Base-by-base conservation (phyloP, 1,139 yeast species). In the Ogataea hybrid region DNA sequence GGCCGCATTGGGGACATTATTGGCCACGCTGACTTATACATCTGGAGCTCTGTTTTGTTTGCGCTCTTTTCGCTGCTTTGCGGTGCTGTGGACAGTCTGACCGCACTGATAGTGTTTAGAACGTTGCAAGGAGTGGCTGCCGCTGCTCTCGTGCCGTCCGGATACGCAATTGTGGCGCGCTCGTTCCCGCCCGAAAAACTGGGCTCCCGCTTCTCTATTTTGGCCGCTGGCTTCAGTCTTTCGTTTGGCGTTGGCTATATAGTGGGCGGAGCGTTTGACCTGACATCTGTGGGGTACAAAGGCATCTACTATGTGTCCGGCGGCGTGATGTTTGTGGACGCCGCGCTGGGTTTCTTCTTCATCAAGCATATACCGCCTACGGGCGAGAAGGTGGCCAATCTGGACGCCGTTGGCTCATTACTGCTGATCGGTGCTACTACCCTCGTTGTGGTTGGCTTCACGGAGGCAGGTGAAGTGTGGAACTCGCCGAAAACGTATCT, bases 41-140 rank as follows among this genome's bases (percentile, higher is more conserved):
- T 50, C 1, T 14, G 38, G 8, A 56, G 61, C n/a, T 14, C 48
- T 28, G 37, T 47, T 6, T 18, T 49, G 2, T 42, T 62, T 30
- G 47, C 59, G 9, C 29, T 64, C 0, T 59, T 61, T 32, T 50
- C 63, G 6, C 46, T 67, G n/a, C 50, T 68, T 10, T 48, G 54
- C 47, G 71, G 68, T 1, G 47, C 51, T 2, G 56, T 60, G 14
- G 54, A 61, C 17, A 53, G 59, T 5, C 48, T 66, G 22, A 51
- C 57, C 28, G 64, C 51, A 0, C 49, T 66, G 39, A 61, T 65
- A 30, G 61, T 64, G 0, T 58, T 67, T 28, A 54, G 70, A 45
- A 67, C 70, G 2, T 41, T 67, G 2, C 70, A 67, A 46, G 71
- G 71, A n/a, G 50, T 67, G 14, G 56, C 61, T 15, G 71, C 64